These are phyloP conservation scores for Claviceps maximensis DNA, from an alignment of 2,329 filamentous ascomycete species.

Conservation along the genomic window DNA sequence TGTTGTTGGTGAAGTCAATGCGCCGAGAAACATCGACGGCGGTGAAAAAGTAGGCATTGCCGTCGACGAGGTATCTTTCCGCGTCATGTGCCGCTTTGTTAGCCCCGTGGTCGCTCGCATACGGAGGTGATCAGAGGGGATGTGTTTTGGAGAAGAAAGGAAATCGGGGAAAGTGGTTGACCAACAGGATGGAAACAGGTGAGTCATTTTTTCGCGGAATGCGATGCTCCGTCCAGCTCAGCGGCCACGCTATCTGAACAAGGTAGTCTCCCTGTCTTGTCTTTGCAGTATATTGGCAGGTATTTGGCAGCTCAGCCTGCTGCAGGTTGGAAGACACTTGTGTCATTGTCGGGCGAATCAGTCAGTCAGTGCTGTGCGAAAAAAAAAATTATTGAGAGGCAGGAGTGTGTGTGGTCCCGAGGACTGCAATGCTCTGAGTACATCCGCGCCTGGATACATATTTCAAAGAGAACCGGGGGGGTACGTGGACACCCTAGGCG, in stretches of 20 bases:
- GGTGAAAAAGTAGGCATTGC: constrained; percentile 22
- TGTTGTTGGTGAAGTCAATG: constrained; percentile 13
- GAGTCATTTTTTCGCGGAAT: constrained; percentile 11
- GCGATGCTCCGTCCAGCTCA: constrained; percentile 16
- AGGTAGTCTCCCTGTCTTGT: constrained; percentile 17
- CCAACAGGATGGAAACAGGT: constrained; percentile 15
- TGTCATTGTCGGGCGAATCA: background rate
- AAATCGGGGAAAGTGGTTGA: background rate
- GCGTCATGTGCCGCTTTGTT: background rate
- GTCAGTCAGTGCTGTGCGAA: background rate
- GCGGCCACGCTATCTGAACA: constrained; percentile 18
- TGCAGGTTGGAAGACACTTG: constrained; percentile 5
- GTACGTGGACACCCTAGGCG: background rate
- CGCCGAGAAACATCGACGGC: constrained; percentile 18
- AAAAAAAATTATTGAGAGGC: background rate
- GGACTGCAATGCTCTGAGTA: background rate
- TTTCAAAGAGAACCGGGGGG: background rate
- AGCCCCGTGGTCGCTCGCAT: too few species aligned
- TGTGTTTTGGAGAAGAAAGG: background rate
- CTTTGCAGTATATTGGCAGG: constrained; percentile 14
- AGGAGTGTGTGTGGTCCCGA: background rate
- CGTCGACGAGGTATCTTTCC: constrained; percentile 20
- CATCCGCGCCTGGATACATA: background rate
- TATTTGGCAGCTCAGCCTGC: constrained; percentile 14
- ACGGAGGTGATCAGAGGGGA: background rate